Conservation (phyloP, 2,329 filamentous ascomycete species). For the Byssochlamys sp. region DNA sequence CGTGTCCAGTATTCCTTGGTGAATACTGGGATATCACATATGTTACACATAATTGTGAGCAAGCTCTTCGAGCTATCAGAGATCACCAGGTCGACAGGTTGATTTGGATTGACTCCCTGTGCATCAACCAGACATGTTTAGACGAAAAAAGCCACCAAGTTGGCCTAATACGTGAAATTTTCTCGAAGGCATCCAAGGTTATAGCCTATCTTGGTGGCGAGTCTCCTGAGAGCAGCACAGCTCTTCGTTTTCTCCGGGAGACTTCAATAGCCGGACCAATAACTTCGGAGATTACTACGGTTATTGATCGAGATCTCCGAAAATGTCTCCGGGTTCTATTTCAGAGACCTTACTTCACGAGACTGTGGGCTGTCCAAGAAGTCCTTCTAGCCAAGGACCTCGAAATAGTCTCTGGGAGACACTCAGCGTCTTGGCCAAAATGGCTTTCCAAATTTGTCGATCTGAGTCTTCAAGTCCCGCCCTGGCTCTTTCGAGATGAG, state of each 20-base stretch:
- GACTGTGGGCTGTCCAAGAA: neutral
- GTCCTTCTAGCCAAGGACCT: neutral
- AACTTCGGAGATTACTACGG: neutral
- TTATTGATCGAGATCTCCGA: neutral
- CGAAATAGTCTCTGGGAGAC: neutral
- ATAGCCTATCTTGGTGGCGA: neutral
- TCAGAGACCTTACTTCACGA: neutral
- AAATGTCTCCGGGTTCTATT: neutral
- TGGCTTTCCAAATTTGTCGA: neutral
- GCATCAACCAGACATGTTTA: slow-evolving; percentile 1
- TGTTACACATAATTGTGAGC: neutral
- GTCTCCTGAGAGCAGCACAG: neutral
- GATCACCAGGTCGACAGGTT: neutral
- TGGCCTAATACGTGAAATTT: neutral
- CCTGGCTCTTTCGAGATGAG: neutral
- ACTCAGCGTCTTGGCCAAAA: neutral
- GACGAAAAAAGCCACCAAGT: neutral
- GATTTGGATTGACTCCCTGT: slow-evolving; percentile 1
- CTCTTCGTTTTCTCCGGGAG: too few relatives aligned
- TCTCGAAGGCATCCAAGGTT: neutral
- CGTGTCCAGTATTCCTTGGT: neutral
- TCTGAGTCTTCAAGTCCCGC: neutral
- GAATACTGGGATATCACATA: neutral
- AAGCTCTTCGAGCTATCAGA: neutral
- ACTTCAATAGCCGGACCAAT: neutral